Percentiles rank a stretch among this genome's conserved stretches.
Conservation (phyloP, 179 eudicot genomes). For the Beta corolliflora region DNA sequence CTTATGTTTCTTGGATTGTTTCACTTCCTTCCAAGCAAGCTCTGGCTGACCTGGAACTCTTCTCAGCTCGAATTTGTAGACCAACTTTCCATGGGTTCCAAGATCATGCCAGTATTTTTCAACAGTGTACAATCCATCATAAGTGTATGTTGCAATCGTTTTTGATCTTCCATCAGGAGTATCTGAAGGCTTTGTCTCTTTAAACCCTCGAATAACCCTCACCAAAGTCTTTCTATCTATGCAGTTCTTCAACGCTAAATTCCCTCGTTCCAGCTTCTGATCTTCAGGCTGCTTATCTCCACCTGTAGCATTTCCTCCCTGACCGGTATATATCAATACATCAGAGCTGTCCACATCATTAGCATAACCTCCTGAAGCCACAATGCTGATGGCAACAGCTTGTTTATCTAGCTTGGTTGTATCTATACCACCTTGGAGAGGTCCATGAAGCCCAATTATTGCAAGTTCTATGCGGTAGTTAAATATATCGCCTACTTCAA, state of each 20-base stretch:
- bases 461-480: constrained; percentile 74
- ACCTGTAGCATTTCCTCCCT: constrained; percentile 62
- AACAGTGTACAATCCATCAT: constrained; percentile 83
- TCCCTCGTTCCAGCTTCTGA: constrained; percentile 86
- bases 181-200: constrained; percentile 51
- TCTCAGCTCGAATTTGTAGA: constrained; percentile 64
- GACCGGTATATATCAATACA: constrained; percentile 72
- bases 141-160: constrained; percentile 53
- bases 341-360: constrained; percentile 67
- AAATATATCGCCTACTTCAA: constrained; percentile 80
- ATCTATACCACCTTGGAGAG: constrained; percentile 71
- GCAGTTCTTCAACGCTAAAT: constrained; percentile 71
- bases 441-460: constrained; percentile 74
- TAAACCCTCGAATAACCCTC: constrained; percentile 75
- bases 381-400: constrained; percentile 72
- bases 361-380: constrained; percentile 74
- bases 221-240: constrained; percentile 52
- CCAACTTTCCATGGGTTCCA: constrained; percentile 56
- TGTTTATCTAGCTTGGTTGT: constrained; percentile 35
- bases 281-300: constrained; percentile 59
- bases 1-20: constrained; percentile 53
- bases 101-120: constrained; percentile 48
- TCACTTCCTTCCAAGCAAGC: constrained; percentile 73
- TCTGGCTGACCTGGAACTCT: constrained; percentile 76
- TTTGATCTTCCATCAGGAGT: constrained; percentile 44